Conservation (phyloP, 805 yeast species). For the Saccharomycopsis vini region DNA sequence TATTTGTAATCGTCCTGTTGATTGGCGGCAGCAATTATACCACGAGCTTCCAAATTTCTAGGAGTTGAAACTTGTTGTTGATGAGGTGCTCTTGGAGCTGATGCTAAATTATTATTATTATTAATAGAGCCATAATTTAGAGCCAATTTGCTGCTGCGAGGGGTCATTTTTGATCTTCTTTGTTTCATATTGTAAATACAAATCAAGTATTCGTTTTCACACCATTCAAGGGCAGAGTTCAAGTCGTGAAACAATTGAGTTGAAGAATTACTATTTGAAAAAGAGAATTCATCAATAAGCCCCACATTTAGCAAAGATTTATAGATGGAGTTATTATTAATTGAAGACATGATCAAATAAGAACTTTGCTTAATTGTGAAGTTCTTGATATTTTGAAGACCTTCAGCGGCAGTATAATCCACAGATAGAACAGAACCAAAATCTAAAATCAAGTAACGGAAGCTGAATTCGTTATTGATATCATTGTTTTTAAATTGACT, state of each 20-base stretch:
- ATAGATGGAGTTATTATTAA: conserved; percentile 54
- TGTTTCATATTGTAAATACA: conserved; percentile 40
- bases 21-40: neutral
- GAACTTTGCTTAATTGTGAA: conserved; percentile 61
- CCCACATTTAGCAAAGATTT: conserved; percentile 78
- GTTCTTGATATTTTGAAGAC: conserved; percentile 79
- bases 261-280: conserved; percentile 26
- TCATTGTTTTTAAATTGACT: conserved; percentile 42
- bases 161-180: conserved; percentile 3
- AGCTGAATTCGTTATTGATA: conserved; percentile 28
- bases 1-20: conserved; percentile 15
- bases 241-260: conserved; percentile 67
- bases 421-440: conserved; percentile 70
- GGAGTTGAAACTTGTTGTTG: neutral
- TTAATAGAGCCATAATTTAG: neutral
- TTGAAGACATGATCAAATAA: conserved; percentile 70
- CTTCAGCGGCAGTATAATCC: conserved; percentile 95
- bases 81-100: neutral
- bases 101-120: neutral
- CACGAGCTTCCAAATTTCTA: neutral
- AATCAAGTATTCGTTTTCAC: conserved; percentile 80
- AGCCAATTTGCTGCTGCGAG: too few species aligned
- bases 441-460: conserved; percentile 76
- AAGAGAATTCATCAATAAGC: conserved; percentile 35
- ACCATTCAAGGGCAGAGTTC: conserved; percentile 90